Evolutionary conservation across 192 early-diverging fungal species (phyloP).

Genomic region (Backusella macrospora): DNA sequence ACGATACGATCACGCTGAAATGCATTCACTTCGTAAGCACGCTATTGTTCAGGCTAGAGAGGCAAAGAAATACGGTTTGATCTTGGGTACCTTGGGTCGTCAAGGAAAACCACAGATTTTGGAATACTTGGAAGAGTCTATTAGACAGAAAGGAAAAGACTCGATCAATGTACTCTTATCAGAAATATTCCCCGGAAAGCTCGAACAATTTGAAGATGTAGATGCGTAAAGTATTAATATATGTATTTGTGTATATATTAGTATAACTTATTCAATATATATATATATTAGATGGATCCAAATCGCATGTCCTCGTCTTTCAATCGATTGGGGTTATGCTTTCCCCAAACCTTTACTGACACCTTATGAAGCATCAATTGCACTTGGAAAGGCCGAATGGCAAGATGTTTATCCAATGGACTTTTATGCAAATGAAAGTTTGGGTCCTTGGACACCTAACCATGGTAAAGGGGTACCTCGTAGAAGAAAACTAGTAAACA

Average conservation of each 20-base stretch:
- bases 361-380: slow-evolving; percentile 94
- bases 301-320: slow-evolving; percentile 93
- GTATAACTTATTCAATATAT: background rate
- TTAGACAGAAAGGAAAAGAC: slow-evolving; percentile 63
- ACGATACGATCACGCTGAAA: slow-evolving; percentile 90
- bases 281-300: slow-evolving; percentile 77
- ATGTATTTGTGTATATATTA: background rate
- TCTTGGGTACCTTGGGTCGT: slow-evolving; percentile 93
- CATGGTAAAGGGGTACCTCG: slow-evolving; percentile 58
- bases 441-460: slow-evolving; percentile 95
- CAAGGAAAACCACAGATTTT: slow-evolving; percentile 95
- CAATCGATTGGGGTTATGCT: slow-evolving; percentile 99
- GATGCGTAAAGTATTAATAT: slow-evolving; percentile 57
- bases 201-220: slow-evolving; percentile 84
- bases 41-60: slow-evolving; percentile 78
- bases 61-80: slow-evolving; percentile 85
- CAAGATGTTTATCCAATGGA: slow-evolving; percentile 96
- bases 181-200: slow-evolving; percentile 94
- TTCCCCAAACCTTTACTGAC: slow-evolving; percentile 90
- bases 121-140: slow-evolving; percentile 67
- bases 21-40: slow-evolving; percentile 82
- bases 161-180: slow-evolving; percentile 82
- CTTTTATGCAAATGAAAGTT: slow-evolving; percentile 89
- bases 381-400: slow-evolving; percentile 77
- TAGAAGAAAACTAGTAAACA: background rate